Evolutionary conservation across 2,329 filamentous ascomycete species (phyloP), one percentile per base, ranked within the genome.

Genomic region (Diaporthe sp.): DNA sequence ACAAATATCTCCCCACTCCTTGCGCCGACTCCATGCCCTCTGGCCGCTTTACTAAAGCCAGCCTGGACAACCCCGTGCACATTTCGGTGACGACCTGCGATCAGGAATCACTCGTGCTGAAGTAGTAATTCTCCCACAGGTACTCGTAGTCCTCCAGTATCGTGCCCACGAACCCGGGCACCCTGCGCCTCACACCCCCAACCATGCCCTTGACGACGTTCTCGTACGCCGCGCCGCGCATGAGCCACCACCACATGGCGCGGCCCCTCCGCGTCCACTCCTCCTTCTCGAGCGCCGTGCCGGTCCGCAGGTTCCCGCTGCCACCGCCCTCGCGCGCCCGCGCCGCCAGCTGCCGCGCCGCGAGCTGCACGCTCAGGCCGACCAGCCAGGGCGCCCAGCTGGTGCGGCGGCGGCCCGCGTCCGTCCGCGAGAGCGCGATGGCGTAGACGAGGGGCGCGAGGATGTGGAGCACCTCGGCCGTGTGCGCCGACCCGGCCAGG

Each of bases 71-170:
- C 2, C 1, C 12, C 22, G 8, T 3, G 28, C 1, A 34, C 4
- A 25, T 25, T 34, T 62, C 62, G 34, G 22, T 34, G 3, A n/a
- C 17, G 5, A 37, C 31, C 31, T 10, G 25, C 25, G 5, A 28
- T 81, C 76, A 82, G 4, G 80, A 76, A 17, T 77, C 76, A 73
- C 88, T 90, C 49, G 90, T 91, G 83, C 90, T 91, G 84, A 98
- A 99, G 85, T 98, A 97, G 84, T 98, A 98, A 80, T 97, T 96
- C 85, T 98, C 95, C 97, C 97, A 99, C 44, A 99, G 88, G 83
- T 97, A 98, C 84, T 98, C 95, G 83, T 99, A 99, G 83, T 99
- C 97, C 82, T 98, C 95, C 78, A 98, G 85, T 61, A 99, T 93
- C 75, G 94, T 95, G 12, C 93, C 94, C 34, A 98, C 88, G 82